phyloP scores from a whole-genome alignment of 768 basidiomycete species.

The Calvatia gigantea region DNA sequence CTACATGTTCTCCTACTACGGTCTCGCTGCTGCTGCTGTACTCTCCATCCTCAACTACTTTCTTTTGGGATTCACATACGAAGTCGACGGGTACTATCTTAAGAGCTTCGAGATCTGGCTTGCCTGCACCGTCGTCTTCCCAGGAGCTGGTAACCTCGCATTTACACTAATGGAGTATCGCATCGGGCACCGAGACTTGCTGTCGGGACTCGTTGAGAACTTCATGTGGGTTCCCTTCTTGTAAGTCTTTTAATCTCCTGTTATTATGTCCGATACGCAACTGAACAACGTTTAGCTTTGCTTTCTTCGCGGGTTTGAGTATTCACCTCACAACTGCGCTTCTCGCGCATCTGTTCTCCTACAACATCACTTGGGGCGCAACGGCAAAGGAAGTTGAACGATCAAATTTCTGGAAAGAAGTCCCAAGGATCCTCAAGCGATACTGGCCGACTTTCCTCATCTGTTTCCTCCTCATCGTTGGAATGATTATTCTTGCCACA shows the following conservation, averaged over 20 bases:
- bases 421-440: slow-evolving; percentile 78
- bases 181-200: slow-evolving; percentile 51
- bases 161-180: slow-evolving; percentile 71
- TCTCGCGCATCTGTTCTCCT: slow-evolving; percentile 69
- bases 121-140: slow-evolving; percentile 69
- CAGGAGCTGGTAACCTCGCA: slow-evolving; percentile 63
- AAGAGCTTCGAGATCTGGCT: slow-evolving; percentile 74
- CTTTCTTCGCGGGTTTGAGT: slow-evolving; percentile 76
- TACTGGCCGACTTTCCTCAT: slow-evolving; percentile 67
- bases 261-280: slow-evolving; percentile 1
- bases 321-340: slow-evolving; percentile 65
- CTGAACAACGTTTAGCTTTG: slow-evolving; percentile 44
- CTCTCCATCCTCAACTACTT: slow-evolving; percentile 71
- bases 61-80: slow-evolving; percentile 56
- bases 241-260: slow-evolving; percentile 34
- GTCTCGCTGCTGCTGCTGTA: slow-evolving; percentile 58
- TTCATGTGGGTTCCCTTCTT: slow-evolving; percentile 72
- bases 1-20: slow-evolving; percentile 64
- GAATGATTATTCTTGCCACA: slow-evolving; percentile 55
- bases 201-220: slow-evolving; percentile 54
- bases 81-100: slow-evolving; percentile 69
- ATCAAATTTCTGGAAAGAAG: slow-evolving; percentile 89
- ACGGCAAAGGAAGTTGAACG: slow-evolving; percentile 83
- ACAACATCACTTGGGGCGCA: slow-evolving; percentile 76
- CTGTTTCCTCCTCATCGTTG: slow-evolving; percentile 45